A percentile compares a stretch with the other conserved stretches of the same genome.
These are phyloP conservation scores for Schrenkiella parvula DNA, from an alignment of 345 rosid species.

Conservation along the genomic window DNA sequence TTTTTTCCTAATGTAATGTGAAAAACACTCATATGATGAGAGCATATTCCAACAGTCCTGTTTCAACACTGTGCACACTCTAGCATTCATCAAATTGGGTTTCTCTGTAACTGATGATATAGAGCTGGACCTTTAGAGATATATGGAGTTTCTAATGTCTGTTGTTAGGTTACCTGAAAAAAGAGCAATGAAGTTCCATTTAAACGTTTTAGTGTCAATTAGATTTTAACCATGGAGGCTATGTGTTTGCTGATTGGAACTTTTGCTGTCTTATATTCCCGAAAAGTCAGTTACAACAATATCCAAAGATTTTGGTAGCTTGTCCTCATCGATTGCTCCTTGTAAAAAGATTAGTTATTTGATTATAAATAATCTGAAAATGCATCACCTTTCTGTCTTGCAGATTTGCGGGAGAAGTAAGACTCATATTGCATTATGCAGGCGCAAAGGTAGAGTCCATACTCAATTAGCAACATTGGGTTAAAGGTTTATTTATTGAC, in stretches of 20 bases:
- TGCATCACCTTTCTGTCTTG: conserved; percentile 13
- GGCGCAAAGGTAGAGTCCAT: conserved; percentile 51
- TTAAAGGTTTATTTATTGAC: background rate
- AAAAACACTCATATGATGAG: background rate
- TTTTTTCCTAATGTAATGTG: background rate
- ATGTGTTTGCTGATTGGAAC: background rate
- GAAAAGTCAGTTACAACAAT: background rate
- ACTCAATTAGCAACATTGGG: background rate
- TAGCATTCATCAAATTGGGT: background rate
- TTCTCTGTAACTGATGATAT: background rate
- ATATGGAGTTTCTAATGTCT: background rate
- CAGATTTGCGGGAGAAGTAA: conserved; percentile 85
- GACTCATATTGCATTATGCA: conserved; percentile 61
- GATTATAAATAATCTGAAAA: background rate
- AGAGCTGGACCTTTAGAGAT: background rate
- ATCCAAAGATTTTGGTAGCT: background rate
- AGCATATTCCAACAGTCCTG: background rate
- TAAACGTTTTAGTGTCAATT: background rate
- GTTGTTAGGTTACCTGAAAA: background rate
- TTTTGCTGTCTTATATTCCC: background rate
- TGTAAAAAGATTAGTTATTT: background rate
- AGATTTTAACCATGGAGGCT: background rate
- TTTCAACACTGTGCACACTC: background rate
- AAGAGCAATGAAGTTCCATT: background rate
- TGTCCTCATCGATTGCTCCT: background rate